phyloP scores from a whole-genome alignment of 768 basidiomycete species.

The Austroboletus festivus region DNA sequence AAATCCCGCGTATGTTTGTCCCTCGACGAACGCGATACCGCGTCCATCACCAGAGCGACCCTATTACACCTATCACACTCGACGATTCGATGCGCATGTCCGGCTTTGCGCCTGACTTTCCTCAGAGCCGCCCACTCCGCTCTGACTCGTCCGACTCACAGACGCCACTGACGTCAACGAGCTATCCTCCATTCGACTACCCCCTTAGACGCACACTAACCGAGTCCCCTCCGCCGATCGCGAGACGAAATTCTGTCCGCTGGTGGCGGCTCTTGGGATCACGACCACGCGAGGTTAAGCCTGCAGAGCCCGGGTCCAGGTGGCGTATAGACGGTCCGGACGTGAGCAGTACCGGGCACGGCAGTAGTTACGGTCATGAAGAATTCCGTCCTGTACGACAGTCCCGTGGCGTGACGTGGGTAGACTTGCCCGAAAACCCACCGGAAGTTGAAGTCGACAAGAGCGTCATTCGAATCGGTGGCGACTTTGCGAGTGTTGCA shows the following conservation, averaged over 20 bases:
- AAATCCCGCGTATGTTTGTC: conserved; percentile 14
- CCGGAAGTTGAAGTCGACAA: conserved; percentile 6
- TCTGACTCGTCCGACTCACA: conserved; percentile 28
- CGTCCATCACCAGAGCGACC: conserved; percentile 9
- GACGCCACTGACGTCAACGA: conserved; percentile 21
- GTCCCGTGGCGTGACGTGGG: conserved; percentile 4
- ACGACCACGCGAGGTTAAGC: conserved; percentile 25
- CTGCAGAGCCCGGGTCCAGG: conserved; percentile 15
- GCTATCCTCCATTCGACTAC: neutral
- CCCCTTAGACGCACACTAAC: conserved; percentile 6
- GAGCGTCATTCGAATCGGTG: conserved; percentile 22
- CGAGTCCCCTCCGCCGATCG: conserved; percentile 3
- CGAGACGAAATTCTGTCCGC: conserved; percentile 9
- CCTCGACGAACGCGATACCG: conserved; percentile 13
- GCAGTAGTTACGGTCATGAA: conserved; percentile 11
- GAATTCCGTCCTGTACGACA: neutral
- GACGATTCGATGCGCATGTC: conserved; percentile 21
- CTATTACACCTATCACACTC: conserved; percentile 23
- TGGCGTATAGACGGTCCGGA: conserved; percentile 30
- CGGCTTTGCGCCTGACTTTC: neutral
- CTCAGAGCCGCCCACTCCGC: conserved; percentile 12
- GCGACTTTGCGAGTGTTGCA: conserved; percentile 8
- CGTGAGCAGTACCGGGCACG: conserved; percentile 20
- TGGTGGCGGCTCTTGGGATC: conserved; percentile 27
- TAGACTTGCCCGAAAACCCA: conserved; percentile 8